Evolutionary conservation across 192 early-diverging fungal species (phyloP), one percentile per base, ranked within the genome.

Genomic region (Gonapodya sp.): DNA sequence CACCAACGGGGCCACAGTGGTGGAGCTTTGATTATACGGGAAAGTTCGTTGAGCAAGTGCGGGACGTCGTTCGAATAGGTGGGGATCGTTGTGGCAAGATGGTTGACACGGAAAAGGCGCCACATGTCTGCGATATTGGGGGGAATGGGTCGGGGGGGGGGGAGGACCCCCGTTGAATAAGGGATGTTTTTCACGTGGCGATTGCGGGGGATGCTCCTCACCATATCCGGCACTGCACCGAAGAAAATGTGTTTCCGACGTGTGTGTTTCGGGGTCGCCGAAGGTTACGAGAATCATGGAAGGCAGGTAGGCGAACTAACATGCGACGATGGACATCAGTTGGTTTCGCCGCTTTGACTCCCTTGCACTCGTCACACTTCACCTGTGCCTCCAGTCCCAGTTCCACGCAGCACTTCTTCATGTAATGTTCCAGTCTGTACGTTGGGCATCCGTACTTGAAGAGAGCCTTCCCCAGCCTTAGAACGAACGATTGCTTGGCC

Each of bases 161-260:
- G 46, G 46, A 16, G 46, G 24, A 24, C 8, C 24, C 8, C 8
- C 8, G 46, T 64, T 16, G 46, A 16, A 16, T 8, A 24, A 24
- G 46, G 24, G 46, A 64, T 8, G 24, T 8, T 16, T 64, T 16
- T 64, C 8, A 24, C 8, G 46, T 64, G 46, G 46, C 8, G 46
- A 64, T 8, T n/a, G n/a, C n/a, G 46, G 46, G 24, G 24, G 46
- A 64, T 16, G 24, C 8, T 8, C 8, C 46, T 8, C 24, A 64
- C 46, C 46, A 83, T 91, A 89, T 24, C 88, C 87, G 0, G 89
- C 85, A 2, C 86, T 73, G 8, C 86, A 83, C 18, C 91, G 87
- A 79, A 94, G 87, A 34, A 94, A 86, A 80, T 93, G 93, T 0
- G 93, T 94, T 79, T 94, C 93, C 18, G 92, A 92, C 0, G 92